Evolutionary conservation across 768 basidiomycete genomes (phyloP), one percentile per base, ranked within the genome.

Genomic region (Fomitopsis serialis): DNA sequence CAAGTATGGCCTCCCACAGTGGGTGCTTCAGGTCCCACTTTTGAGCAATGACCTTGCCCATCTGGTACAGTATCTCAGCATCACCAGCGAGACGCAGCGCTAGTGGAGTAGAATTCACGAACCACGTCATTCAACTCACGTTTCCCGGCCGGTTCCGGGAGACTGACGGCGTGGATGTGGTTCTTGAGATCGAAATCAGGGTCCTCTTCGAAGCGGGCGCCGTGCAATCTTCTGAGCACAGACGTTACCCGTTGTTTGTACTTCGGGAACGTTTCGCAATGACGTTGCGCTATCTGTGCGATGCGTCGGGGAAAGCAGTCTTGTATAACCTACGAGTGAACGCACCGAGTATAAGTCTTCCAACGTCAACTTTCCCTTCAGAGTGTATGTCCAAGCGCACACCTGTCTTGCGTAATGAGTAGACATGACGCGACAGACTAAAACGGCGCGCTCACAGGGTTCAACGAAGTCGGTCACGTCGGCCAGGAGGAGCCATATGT

Each of bases 141-240:
- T 40, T 59, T 61, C 1, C 62, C 62, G 0, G 60, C 62, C 2
- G 62, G 62, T 10, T 61, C 62, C 0, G 62, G 62, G 1, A 63
- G 55, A 9, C 45, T 34, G 3, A 55, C 45, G n/a, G 50, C 45
- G 21, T 48, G 58, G 9, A 63, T 54, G 40, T 63, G 62, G 37
- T 58, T 56, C 29, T 47, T 45, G 21, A 56, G 17, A 34, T 61
- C 35, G 32, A 59, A 63, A 7, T 60, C 52, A 1, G 62, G 60
- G 52, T 63, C 60, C 36, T 61, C 58, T 12, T 59, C 62, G 25
- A 63, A 63, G 15, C 46, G 35, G 2, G 62, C 58, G 3, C 62
- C 62, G 32, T 58, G 62, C 0, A 57, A 51, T 21, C 53, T 54
- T 19, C 58, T 58, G 15, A 60, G 58, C 4, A 58, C 54, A 0